Percentiles rank a stretch among this genome's conserved stretches.
Conservation (phyloP, 2,329 filamentous ascomycete species). For the Diaporthe citri region DNA sequence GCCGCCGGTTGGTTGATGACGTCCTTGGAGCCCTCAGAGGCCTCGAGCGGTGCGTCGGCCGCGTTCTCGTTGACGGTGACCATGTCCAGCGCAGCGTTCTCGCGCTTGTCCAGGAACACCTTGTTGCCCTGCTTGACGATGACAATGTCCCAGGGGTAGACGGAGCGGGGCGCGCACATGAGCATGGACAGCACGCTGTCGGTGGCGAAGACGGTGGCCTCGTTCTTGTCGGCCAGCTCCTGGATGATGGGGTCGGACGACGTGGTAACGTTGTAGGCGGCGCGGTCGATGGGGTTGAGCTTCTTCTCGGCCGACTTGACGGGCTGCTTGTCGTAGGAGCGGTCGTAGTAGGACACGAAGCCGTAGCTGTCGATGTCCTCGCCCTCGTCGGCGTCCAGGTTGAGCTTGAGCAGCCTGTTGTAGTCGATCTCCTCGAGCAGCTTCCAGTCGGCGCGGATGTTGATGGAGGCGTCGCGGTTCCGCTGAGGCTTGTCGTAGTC, state of each 20-base stretch:
- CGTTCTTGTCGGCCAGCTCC: constrained; percentile 94
- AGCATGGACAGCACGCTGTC: constrained; percentile 99
- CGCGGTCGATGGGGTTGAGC: constrained; percentile 89
- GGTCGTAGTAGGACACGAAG: constrained; percentile 99
- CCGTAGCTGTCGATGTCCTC: constrained; percentile 96
- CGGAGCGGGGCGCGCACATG: constrained; percentile 96
- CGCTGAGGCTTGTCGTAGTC: constrained; percentile 98
- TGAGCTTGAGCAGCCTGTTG: constrained; percentile 93
- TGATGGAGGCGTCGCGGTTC: constrained; percentile 95
- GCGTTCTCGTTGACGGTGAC: constrained; percentile 99
- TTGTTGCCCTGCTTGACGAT: constrained; percentile 94
- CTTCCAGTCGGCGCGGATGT: constrained; percentile 95
- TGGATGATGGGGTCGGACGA: constrained; percentile 97
- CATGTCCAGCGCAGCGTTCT: constrained; percentile 94
- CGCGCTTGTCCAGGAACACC: constrained; percentile 98
- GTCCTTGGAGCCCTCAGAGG: constrained; percentile 93
- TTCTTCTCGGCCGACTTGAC: constrained; percentile 91
- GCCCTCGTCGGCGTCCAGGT: constrained; percentile 92
- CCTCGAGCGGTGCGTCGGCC: constrained; percentile 91
- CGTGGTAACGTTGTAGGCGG: constrained; percentile 98
- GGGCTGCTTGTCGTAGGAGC: constrained; percentile 91
- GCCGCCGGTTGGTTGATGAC: constrained; percentile 93
- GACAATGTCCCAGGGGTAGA: constrained; percentile 98
- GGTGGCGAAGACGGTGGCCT: constrained; percentile 96
- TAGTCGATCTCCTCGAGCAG: constrained; percentile 99